Base-by-base conservation (phyloP, 1,284 basidiomycete genomes). In the Sporisorium graminicola region DNA sequence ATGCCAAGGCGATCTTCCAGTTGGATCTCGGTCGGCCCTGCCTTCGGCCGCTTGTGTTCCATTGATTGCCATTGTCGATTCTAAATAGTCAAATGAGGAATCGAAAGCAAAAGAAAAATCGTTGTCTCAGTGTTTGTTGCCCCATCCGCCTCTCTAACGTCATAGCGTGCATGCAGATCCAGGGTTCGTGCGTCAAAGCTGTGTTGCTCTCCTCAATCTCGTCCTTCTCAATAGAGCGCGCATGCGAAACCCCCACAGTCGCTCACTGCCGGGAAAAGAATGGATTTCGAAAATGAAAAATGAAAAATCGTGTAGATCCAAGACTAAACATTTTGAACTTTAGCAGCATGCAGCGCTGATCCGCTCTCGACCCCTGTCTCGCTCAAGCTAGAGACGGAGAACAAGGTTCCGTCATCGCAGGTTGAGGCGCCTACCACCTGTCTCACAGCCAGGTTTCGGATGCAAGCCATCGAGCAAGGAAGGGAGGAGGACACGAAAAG, bases 251-350 rank as follows among this genome's bases (percentile, higher is more conserved):
- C 3, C 33, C 24, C 33, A 37, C 4, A 37, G 5, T 24, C 33
- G 35, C 7, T 27, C 31, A 10, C 18, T 40, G 14, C 37, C 16
- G 3, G 37, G 5, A n/a, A n/a, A n/a, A 9, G 18, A 27, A 29
- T 12, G 37, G 18, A 13, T 27, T 13, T n/a, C 5, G 42, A 27
- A 42, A 40, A 49, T 40, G 4, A n/a, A 29, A 29, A 37, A 49
- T n/a, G n/a, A n/a, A n/a, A 31, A 49, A 27, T 14, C 27, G 47
- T 31, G 53, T 46, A 56, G 43, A 56, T 56, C 40, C 5, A 6
- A 29, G 31, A 22, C 9, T 46, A 20, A 56, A 56, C 54, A 56
- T 56, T 56, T 40, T 55, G 40, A 54, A 42, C 33, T 42, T 42
- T 29, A 20, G 9, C 24, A n/a, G 12, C 5, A 53, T 53, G 33